A percentile compares a stretch with the other conserved stretches of the same genome.
Evolutionary conservation across 164 flowering plant species (phyloP).

Genomic region (Vitis labrusca): DNA sequence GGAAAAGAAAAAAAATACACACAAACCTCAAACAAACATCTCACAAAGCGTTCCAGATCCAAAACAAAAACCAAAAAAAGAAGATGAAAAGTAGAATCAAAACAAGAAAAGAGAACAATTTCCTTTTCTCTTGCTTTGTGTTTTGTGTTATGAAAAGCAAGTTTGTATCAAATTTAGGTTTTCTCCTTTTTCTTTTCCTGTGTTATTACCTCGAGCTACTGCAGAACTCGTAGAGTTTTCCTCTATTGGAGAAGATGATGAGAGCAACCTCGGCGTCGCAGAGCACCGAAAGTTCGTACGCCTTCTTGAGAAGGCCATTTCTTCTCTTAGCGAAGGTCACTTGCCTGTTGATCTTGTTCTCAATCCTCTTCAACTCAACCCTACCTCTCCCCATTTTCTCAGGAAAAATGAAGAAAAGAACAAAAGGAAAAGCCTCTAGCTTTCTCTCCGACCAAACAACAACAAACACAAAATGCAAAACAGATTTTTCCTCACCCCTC

Average conservation of each 20-base stretch:
- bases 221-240: slow-evolving; percentile 87
- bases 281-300: slow-evolving; percentile 86
- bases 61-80: too few relatives aligned
- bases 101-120: background rate
- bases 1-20: too few relatives aligned
- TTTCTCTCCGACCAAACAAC: slow-evolving; percentile 6
- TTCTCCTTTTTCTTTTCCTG: background rate
- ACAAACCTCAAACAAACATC: too few relatives aligned
- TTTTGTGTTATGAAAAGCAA: background rate
- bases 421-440: background rate
- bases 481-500: too few relatives aligned
- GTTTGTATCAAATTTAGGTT: background rate
- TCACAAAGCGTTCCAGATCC: too few relatives aligned
- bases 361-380: slow-evolving; percentile 88
- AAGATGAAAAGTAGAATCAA: too few relatives aligned
- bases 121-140: background rate
- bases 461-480: too few relatives aligned
- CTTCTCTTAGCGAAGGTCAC: slow-evolving; percentile 88
- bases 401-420: too few relatives aligned
- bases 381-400: slow-evolving; percentile 82
- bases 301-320: slow-evolving; percentile 89
- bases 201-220: slow-evolving; percentile 67
- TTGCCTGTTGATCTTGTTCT: slow-evolving; percentile 93
- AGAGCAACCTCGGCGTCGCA: slow-evolving; percentile 90
- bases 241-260: slow-evolving; percentile 91